phyloP scores from a whole-genome alignment of 2,329 filamentous ascomycete species.

The Hyphodiscus sp. region DNA sequence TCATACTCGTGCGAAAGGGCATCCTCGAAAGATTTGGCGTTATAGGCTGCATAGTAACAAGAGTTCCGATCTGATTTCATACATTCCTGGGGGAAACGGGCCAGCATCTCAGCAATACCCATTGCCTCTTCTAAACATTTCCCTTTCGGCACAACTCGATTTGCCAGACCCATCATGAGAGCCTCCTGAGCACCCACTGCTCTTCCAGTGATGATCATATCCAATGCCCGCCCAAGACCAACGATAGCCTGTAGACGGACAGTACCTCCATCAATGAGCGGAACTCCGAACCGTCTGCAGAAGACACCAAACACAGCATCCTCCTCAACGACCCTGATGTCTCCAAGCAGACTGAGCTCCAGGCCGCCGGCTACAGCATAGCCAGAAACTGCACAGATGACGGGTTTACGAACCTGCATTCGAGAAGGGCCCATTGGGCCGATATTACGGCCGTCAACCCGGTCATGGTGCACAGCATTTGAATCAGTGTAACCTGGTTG shows the following conservation, averaged over 20 bases:
- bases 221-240: not conserved
- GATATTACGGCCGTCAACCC: conserved; percentile 18
- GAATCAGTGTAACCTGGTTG: conserved; percentile 26
- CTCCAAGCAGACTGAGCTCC: conserved; percentile 45
- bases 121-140: conserved; percentile 42
- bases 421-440: conserved; percentile 48
- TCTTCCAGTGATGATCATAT: conserved; percentile 51
- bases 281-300: conserved; percentile 46
- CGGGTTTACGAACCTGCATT: conserved; percentile 41
- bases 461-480: conserved; percentile 35
- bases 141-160: conserved; percentile 44
- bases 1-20: conserved; percentile 43
- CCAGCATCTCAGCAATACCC: conserved; percentile 33
- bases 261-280: conserved; percentile 32
- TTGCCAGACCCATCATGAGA: conserved; percentile 44
- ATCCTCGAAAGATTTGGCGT: conserved; percentile 42
- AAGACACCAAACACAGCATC: conserved; percentile 50
- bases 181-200: conserved; percentile 43
- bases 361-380: conserved; percentile 49
- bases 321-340: conserved; percentile 47
- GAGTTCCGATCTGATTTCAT: conserved; percentile 44
- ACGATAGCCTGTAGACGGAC: conserved; percentile 1
- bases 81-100: conserved; percentile 37
- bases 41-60: conserved; percentile 44
- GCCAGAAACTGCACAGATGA: conserved; percentile 45